A percentile compares a stretch with the other conserved stretches of the same genome.
Evolutionary conservation across 73 alveolate species (phyloP).

Genomic region (Blepharisma japonicum): DNA sequence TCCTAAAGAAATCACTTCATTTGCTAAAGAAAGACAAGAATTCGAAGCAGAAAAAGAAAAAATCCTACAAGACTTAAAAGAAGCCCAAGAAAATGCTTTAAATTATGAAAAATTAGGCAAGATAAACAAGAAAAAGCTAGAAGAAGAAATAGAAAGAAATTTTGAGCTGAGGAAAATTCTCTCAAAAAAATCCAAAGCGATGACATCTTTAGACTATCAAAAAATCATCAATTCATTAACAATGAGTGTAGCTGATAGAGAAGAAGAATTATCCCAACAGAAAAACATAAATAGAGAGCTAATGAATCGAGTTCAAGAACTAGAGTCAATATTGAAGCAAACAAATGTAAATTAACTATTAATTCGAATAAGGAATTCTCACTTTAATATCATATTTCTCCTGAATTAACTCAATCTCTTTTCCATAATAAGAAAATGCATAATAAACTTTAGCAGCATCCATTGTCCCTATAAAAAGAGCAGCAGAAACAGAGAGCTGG

Average conservation of each 20-base stretch:
- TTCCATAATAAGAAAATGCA: too few species aligned
- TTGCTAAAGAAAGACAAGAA: not conserved
- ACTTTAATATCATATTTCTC: too few species aligned
- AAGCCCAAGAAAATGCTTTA: not conserved
- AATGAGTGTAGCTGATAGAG: constrained; percentile 20
- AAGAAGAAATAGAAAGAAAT: constrained; percentile 4
- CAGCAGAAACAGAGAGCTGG: too few species aligned
- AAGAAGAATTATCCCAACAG: constrained; percentile 5
- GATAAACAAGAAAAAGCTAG: constrained; percentile 4
- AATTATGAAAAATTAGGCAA: not conserved
- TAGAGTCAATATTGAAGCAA: constrained; percentile 2
- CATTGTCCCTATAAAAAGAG: too few species aligned
- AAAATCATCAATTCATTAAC: constrained; percentile 17
- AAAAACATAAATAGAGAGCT: not conserved
- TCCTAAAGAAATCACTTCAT: constrained; percentile 18
- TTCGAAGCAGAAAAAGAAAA: constrained; percentile 7
- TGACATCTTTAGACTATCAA: not conserved
- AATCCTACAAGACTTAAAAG: not conserved
- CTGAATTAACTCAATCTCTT: too few species aligned
- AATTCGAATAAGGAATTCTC: too few species aligned
- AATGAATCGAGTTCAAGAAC: constrained; percentile 24
- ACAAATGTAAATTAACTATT: too few species aligned
- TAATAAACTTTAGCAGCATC: too few species aligned
- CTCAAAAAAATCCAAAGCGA: not conserved
- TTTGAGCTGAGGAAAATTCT: constrained; percentile 2